These are phyloP conservation scores for Vitis rupestris DNA, from an alignment of 164 flowering plant species.

Conservation along the genomic window DNA sequence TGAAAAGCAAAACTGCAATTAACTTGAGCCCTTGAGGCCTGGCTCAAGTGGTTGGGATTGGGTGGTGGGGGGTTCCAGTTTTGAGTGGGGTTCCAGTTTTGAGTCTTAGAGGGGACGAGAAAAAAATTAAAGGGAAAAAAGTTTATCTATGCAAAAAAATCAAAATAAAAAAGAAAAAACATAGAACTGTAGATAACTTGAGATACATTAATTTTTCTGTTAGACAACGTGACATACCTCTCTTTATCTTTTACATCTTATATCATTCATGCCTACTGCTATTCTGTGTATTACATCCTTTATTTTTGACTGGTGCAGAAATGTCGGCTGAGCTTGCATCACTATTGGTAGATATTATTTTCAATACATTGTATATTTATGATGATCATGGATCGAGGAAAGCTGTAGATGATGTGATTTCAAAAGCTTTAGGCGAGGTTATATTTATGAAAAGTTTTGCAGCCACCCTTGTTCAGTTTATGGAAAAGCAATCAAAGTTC, in stretches of 20 bases:
- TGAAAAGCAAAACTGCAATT: neutral
- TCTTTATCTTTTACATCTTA: neutral
- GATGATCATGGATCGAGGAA: slow-evolving; percentile 80
- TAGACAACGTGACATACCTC: too few relatives aligned
- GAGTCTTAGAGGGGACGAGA: too few relatives aligned
- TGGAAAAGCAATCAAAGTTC: slow-evolving; percentile 72
- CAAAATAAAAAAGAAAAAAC: too few relatives aligned
- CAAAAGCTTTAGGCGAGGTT: slow-evolving; percentile 46
- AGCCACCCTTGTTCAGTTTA: slow-evolving; percentile 69
- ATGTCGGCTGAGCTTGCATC: slow-evolving; percentile 64
- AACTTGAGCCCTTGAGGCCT: neutral
- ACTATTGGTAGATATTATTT: slow-evolving; percentile 64
- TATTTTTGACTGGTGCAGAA: slow-evolving; percentile 44
- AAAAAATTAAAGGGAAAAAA: too few relatives aligned
- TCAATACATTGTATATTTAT: slow-evolving; percentile 64
- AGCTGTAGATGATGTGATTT: slow-evolving; percentile 78
- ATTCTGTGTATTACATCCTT: neutral
- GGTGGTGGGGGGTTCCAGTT: too few relatives aligned
- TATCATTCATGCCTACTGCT: neutral
- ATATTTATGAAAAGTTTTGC: slow-evolving; percentile 89
- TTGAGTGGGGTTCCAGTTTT: too few relatives aligned
- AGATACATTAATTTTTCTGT: neutral
- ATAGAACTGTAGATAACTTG: too few relatives aligned
- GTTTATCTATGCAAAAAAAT: too few relatives aligned
- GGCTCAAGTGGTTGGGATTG: too few relatives aligned